Conservation (phyloP, 140 eudicot genomes). For the Ambrosia hybrid region DNA sequence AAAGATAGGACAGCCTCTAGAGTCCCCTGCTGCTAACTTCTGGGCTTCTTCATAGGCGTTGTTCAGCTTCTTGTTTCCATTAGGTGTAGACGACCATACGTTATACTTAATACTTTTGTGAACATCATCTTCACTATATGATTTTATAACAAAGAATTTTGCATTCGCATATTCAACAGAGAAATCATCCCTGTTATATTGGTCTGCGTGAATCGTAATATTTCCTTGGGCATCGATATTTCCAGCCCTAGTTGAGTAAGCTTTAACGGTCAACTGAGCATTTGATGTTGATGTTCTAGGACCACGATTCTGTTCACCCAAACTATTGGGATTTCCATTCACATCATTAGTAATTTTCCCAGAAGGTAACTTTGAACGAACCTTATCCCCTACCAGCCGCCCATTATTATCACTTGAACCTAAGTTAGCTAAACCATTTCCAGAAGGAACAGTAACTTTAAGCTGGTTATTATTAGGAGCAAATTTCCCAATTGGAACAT, state of each 20-base stretch:
- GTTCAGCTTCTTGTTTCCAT: conserved; percentile 86
- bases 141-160: conserved; percentile 85
- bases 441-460: conserved; percentile 46
- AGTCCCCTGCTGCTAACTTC: conserved; percentile 53
- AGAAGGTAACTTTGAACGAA: conserved; percentile 39
- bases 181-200: conserved; percentile 82
- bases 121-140: conserved; percentile 98
- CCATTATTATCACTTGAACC: conserved; percentile 43
- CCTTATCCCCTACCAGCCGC: conserved; percentile 38
- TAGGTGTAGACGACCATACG: conserved; percentile 95
- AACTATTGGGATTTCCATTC: conserved; percentile 44
- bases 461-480: conserved; percentile 43
- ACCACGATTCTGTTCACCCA: conserved; percentile 60
- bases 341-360: conserved; percentile 43
- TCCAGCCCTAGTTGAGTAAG: conserved; percentile 79
- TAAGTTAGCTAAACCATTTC: conserved; percentile 44
- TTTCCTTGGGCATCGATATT: conserved; percentile 74
- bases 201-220: conserved; percentile 56
- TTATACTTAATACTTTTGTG: conserved; percentile 91
- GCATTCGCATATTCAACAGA: conserved; percentile 63
- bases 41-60: conserved; percentile 86
- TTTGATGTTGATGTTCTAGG: conserved; percentile 55
- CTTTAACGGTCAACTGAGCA: conserved; percentile 63
- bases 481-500: conserved; percentile 47
- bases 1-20: conserved; percentile 76